A percentile compares a stretch with the other conserved stretches of the same genome.
Evolutionary conservation across 179 eudicot genomes (phyloP).

Genomic region (Spergularia azorica): DNA sequence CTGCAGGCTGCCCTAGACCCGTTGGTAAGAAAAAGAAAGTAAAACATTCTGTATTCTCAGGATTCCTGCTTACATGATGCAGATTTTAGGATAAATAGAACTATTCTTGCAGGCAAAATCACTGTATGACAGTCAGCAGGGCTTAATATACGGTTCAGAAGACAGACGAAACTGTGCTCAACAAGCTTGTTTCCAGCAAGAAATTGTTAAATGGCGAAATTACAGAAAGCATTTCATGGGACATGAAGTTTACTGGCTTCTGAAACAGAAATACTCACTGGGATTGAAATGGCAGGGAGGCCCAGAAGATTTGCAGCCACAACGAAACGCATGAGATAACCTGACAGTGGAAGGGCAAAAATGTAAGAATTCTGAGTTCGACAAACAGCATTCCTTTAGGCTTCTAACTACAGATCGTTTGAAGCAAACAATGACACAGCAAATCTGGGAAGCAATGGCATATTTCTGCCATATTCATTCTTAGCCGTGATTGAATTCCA

Average conservation of each 20-base stretch:
- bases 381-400: background rate
- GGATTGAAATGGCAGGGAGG: slow-evolving; percentile 87
- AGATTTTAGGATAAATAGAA: too few species aligned
- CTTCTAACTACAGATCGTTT: background rate
- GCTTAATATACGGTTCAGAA: too few species aligned
- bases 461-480: background rate
- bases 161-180: background rate
- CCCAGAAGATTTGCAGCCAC: slow-evolving; percentile 87
- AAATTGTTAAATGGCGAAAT: background rate
- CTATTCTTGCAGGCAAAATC: too few species aligned
- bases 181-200: background rate
- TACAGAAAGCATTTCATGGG: slow-evolving; percentile 1
- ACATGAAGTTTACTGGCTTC: background rate
- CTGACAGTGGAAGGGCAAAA: slow-evolving; percentile 38
- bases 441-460: too few species aligned
- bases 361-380: background rate
- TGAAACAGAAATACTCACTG: slow-evolving; percentile 51
- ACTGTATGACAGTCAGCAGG: too few species aligned
- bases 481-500: background rate
- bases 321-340: slow-evolving; percentile 85
- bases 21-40: background rate
- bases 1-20: background rate
- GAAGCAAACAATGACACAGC: too few species aligned
- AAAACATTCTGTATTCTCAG: background rate
- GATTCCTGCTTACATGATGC: background rate